Base-by-base conservation (phyloP, 2,329 filamentous ascomycete species). In the Aureobasidium sp. region DNA sequence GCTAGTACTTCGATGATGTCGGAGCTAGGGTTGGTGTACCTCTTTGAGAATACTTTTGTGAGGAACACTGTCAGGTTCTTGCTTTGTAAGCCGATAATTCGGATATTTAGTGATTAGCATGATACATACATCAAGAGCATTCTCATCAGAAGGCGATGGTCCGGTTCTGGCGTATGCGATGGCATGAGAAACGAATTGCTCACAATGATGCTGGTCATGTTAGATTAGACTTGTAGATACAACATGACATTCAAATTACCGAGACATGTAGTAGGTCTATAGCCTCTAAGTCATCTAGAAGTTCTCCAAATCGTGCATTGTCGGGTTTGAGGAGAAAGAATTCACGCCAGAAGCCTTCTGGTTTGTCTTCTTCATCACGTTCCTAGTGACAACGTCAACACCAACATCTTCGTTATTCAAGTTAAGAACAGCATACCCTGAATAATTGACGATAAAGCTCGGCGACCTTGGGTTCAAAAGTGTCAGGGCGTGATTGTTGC, bases 301-400 rank as follows among this genome's bases (percentile, higher is more conserved):
- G 79, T 45, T 72, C 74, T 66, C 81, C 79, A 59, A 98, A 73
- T 44, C 82, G 79, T 4, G 75, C 68, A 52, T 81, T 78, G 66
- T 96, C 89, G 19, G 91, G 90, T 58, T 83, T 84, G 55, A 96
- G 77, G 32, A 98, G 79, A 69, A 98, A 98, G 72, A 98, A 90
- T 70, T 96, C 93, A 60, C 82, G 79, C 93, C 93, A 98, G 72
- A 96, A 98, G 38, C 90, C 91, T 56, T 95, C 89, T 0, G 88
- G 80, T 57, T 85, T 85, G 24, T 90, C 85, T 48, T 74, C 70
- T 55, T 82, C 79, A 56, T 86, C 79, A 52, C 83, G 79, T 59
- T 85, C 81, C 72, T 74, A 35, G 3, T 6, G 11, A n/a, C 1
- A 8, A 3, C 49, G 37, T 55, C 25, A 58, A 56, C 44, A 44